phyloP scores from a whole-genome alignment of 345 rosid genomes.

The Heritiera fomes region DNA sequence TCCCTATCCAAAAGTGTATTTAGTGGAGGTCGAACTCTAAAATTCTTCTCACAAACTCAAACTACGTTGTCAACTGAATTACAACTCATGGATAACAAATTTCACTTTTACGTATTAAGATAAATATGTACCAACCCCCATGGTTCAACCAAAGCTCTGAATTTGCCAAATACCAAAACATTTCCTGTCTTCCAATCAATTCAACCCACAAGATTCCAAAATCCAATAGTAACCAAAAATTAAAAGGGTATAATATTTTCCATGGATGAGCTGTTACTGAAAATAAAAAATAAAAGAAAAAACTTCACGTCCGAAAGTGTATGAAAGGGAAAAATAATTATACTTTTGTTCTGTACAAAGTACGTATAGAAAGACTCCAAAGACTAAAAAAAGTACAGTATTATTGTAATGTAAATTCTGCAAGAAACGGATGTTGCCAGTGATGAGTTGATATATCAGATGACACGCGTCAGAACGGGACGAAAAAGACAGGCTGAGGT shows the following conservation, averaged over 20 bases:
- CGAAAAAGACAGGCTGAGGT: constrained; percentile 20
- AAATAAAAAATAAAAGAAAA: not conserved
- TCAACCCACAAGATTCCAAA: not conserved
- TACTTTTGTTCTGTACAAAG: not conserved
- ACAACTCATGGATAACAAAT: not conserved
- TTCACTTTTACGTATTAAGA: not conserved
- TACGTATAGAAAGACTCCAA: not conserved
- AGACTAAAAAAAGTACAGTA: constrained; percentile 7
- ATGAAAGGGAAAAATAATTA: not conserved
- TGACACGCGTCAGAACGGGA: constrained; percentile 36
- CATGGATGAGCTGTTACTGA: not conserved
- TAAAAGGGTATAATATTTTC: not conserved
- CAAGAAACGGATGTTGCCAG: constrained; percentile 19
- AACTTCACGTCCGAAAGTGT: constrained; percentile 2
- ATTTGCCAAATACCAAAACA: not conserved
- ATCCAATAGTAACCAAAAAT: not conserved
- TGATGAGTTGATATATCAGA: not conserved
- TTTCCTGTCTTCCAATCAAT: not conserved
- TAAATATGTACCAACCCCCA: not conserved
- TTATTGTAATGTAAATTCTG: constrained; percentile 37
- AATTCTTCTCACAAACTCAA: no score
- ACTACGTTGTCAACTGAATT: no score
- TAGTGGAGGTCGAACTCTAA: no score
- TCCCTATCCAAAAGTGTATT: no score
- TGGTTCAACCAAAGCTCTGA: not conserved